Conservation (phyloP, 2,329 filamentous ascomycete genomes). For the Iodosphaeria phyllophila region DNA sequence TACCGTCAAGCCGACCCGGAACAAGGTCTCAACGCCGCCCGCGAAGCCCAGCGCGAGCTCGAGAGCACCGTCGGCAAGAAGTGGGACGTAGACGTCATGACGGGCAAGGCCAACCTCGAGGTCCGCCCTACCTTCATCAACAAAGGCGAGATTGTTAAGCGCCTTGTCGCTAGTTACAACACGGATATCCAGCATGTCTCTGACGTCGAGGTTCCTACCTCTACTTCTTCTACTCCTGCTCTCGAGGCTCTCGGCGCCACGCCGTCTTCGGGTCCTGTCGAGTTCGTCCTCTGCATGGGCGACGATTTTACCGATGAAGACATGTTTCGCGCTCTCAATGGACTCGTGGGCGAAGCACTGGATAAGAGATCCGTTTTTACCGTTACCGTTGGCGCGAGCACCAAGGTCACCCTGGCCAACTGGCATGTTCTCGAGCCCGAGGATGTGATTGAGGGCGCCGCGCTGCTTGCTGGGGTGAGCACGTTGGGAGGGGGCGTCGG, state of each 20-base stretch:
- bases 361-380: conserved; percentile 59
- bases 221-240: conserved; percentile 8
- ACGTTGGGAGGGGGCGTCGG: too few species aligned
- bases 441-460: conserved; percentile 60
- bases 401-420: conserved; percentile 75
- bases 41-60: conserved; percentile 65
- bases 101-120: conserved; percentile 90
- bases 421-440: conserved; percentile 81
- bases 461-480: conserved; percentile 31
- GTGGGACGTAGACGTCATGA: conserved; percentile 93
- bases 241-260: conserved; percentile 19
- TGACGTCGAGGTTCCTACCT: too few species aligned
- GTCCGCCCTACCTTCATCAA: conserved; percentile 95
- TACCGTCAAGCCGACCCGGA: conserved; percentile 84
- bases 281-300: conserved; percentile 79
- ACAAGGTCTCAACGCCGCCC: conserved; percentile 61
- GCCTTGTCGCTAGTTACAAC: conserved; percentile 58
- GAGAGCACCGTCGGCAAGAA: conserved; percentile 56
- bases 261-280: conserved; percentile 33
- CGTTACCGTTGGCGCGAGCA: conserved; percentile 79
- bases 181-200: conserved; percentile 15
- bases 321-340: conserved; percentile 71
- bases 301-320: conserved; percentile 98
- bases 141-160: conserved; percentile 88
- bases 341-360: conserved; percentile 32